Base-by-base conservation (phyloP, 1,284 basidiomycete species). In the Melampsora medusae region DNA sequence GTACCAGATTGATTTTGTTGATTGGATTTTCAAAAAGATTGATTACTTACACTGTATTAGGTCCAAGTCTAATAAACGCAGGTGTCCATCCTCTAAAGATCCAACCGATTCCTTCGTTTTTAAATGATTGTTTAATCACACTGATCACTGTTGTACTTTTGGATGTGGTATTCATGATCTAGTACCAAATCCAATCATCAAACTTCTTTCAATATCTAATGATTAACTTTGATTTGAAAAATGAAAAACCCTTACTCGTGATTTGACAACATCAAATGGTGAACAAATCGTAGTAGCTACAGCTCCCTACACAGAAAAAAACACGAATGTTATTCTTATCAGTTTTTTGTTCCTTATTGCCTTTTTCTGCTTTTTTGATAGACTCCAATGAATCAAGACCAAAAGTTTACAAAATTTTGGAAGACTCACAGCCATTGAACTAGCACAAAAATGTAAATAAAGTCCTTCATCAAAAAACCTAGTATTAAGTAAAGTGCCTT, bases 211-310 rank as follows among this genome's bases (percentile, higher is more conserved):
- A n/a, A n/a, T n/a, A n/a, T n/a, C n/a, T n/a, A n/a, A n/a, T n/a
- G n/a, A n/a, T n/a, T n/a, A n/a, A n/a, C n/a, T n/a, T n/a, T n/a
- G n/a, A n/a, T n/a, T n/a, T n/a, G n/a, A 93, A 92, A 80, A 95
- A 48, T 66, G 16, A 10, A 66, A 31, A 19, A 7, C 2, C 46
- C 79, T 72, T 50, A 81, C 81, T 64, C 86, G 74, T 33, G 88
- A 88, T 86, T 95, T 95, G 79, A 96, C 85, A 33, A 95, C 93
- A 81, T 96, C 93, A 16, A 92, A 92, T 0, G 93, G 93, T 0
- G 92, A 93, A 83, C 93, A 95, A n/a, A 96, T 89, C 0, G 93
- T 77, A 61, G 72, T 75, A 25, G 70, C 72, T 59, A 65, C 62
- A 60, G 64, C 68, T 38, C 70, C 59, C 56, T 70, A 31, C 31